Base-by-base conservation (phyloP, 805 yeast genomes). In the Pichia nakasei region DNA sequence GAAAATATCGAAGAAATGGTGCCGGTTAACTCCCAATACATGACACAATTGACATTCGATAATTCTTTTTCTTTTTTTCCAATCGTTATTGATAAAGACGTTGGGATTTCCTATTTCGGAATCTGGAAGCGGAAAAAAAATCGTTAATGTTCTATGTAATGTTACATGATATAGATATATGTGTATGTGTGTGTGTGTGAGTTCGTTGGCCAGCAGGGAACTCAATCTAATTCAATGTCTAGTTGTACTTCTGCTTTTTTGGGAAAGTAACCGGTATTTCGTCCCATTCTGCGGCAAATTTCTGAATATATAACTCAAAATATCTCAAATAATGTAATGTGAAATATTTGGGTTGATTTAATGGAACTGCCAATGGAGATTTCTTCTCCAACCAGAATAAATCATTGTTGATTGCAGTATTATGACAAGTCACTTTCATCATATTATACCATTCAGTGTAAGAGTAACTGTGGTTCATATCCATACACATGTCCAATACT, bases 361-460 rank as follows among this genome's bases (percentile, higher is more conserved):
- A 64, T 0, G 93, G 93, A 44, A 72, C 75, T 37, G 82, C 68
- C 35, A 86, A 63, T 0, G 95, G 95, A 1, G 88, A 79, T 1
- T 61, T 54, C 2, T 76, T 77, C 8, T 82, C 69, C 2, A 85
- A 51, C 95, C 95, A 86, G 54, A 67, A 80, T 36, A 64, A 58
- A 3, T 57, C 52, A 20, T 59, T 42, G 2, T 53, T 47, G 1
- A 38, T 38, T 12, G 45, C 48, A 0, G 50, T 48, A 1, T 53
- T 60, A 12, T 56, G 50, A 4, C 54, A 64, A 9, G 70, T 48
- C 15, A 67, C 50, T 8, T 51, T 45, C 27, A 70, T 48, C 38
- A 75, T 55, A 15, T 59, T 53, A 2, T 42, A 45, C 88, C 87
- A 82, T 43, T 77, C 78, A 3, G 69, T 67, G 51, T 62, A 76